Conservation (phyloP, 441 rosid species). For the Jatropha podagrica region DNA sequence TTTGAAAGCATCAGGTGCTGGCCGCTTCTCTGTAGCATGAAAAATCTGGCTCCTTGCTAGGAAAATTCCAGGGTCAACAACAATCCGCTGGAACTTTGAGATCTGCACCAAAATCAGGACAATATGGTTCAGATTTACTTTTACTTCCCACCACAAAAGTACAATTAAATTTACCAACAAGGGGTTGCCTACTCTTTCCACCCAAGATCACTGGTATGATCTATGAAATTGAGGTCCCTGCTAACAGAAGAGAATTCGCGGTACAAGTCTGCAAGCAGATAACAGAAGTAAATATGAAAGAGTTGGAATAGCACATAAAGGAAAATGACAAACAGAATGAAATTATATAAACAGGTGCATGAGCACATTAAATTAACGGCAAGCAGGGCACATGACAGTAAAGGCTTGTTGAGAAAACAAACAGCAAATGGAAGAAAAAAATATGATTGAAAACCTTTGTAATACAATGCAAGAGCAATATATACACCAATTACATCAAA, state of each 20-base stretch:
- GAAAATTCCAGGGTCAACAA: constrained; percentile 82
- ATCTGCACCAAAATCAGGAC: constrained; percentile 41
- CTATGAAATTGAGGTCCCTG: constrained; percentile 79
- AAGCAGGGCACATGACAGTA: too few relatives aligned
- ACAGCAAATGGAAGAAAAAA: not conserved
- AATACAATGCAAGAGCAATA: not conserved
- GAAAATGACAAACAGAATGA: not conserved
- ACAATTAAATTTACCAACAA: constrained; percentile 10
- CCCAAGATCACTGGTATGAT: constrained; percentile 86
- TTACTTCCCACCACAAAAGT: not conserved
- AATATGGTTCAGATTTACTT: constrained; percentile 21
- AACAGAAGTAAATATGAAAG: constrained; percentile 13
- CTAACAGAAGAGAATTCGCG: constrained; percentile 70
- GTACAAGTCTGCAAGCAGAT: constrained; percentile 55
- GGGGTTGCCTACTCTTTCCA: constrained; percentile 85
- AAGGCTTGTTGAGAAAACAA: too few relatives aligned
- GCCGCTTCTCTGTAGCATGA: constrained; percentile 68
- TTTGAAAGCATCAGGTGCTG: constrained; percentile 74
- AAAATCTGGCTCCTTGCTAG: constrained; percentile 78
- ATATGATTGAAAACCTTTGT: not conserved
- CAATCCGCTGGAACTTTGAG: constrained; percentile 73
- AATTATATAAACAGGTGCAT: too few relatives aligned
- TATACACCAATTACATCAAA: not conserved
- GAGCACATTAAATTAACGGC: too few relatives aligned
- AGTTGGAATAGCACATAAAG: not conserved